Evolutionary conservation across 768 basidiomycete genomes (phyloP), one percentile per base, ranked within the genome.

Genomic region (Boletus vinaceobasis): DNA sequence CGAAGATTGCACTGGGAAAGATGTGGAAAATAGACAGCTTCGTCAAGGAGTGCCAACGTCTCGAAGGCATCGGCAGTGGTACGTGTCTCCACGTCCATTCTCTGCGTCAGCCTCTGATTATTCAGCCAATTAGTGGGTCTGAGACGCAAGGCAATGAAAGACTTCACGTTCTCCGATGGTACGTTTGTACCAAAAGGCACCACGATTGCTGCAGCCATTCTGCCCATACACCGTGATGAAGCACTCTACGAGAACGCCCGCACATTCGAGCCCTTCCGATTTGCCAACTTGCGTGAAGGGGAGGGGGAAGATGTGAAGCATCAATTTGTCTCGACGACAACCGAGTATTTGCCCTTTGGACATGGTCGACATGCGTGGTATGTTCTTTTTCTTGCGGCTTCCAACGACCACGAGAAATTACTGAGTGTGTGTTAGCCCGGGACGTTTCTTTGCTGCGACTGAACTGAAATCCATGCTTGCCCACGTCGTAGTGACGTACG

Each of bases 91-190:
- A n/a, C n/a, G n/a, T n/a, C n/a, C n/a, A n/a, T n/a, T n/a, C n/a
- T n/a, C n/a, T n/a, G n/a, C n/a, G n/a, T n/a, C n/a, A n/a, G n/a
- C n/a, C n/a, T n/a, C n/a, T n/a, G 23, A 23, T 23, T 4, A 23
- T 23, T 23, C 23, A 23, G 23, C 23, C 23, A 23, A 23, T 23
- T 23, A 23, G 23, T 23, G 23, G 23, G 29, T 31, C 45, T 77
- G 57, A 44, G 51, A 9, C 73, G 77, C 37, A 69, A 61, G 51
- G 71, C 71, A 1, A 32, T 69, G 29, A 69, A 64, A 39, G 65
- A 72, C 37, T 59, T 68, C 56, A 72, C 68, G 2, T 69, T 77
- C 56, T 72, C 70, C 0, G 73, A 76, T 38, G 76, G 75, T 3
- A 74, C 74, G 1, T 56, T 69, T 29, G 50, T 75, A 37, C 76